Base-by-base conservation (phyloP, 148 eudicot species). In the Nyssa sinensis region DNA sequence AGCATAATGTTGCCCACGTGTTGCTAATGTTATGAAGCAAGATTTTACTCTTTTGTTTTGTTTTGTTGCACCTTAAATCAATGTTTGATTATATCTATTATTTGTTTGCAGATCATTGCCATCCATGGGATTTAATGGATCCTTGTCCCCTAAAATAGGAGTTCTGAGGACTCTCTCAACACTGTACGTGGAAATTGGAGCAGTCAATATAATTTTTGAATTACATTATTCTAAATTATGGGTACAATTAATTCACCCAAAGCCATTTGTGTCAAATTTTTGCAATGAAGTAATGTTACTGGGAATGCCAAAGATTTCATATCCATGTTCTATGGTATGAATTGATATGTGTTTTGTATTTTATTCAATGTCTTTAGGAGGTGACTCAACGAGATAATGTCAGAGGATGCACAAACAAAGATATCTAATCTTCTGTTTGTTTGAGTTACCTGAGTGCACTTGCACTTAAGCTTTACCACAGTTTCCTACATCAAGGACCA, bases 91-190 rank as follows among this genome's bases (percentile, higher is more conserved):
- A 16, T 76, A 34, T 72, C 5, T 67, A 55, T 60, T 73, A 49
- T 72, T 71, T 73, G 41, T 28, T 71, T 74, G 66, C 96, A 95
- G 99, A 82, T 74, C 89, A 53, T 80, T 95, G 83, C 74, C 99
- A 32, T 86, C 81, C 64, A 84, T 95, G 93, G 93, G 94, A 31
- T 76, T 95, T 69, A 84, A 96, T 72, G 99, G 97, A 64, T 64
- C 68, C 25, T 61, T 95, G 69, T 78, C 96, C 7, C 87, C 94
- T 67, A 81, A 81, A 83, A 82, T 95, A 30, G 93, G 89, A 74
- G 73, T 21, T 62, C 55, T 95, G 75, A 84, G 78, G 77, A 76
- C 73, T 73, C 93, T 95, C 59, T 68, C 62, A 29, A 89, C 89
- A 51, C 84, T 95, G 99, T 95, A 92, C 58, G 94, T 90, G 59